Conservation (phyloP, 306 rosid genomes). For the Rubus parviflorus region DNA sequence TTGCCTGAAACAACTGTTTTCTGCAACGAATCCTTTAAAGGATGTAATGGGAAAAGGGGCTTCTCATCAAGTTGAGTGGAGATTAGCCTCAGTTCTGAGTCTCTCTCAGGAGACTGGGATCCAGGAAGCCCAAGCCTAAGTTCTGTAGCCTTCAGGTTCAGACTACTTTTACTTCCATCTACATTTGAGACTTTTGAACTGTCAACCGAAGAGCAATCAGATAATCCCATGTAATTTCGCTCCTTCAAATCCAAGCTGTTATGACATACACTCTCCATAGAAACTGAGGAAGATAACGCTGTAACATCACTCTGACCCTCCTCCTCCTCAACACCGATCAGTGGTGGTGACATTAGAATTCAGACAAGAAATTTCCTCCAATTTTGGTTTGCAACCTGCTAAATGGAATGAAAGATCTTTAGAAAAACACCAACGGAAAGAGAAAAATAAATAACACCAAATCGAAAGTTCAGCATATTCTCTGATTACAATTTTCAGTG, state of each 20-base stretch:
- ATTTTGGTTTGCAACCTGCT: constrained; percentile 31
- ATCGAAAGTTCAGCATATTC: constrained; percentile 13
- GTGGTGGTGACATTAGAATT: constrained; percentile 62
- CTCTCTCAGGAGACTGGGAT: constrained; percentile 70
- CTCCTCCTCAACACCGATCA: constrained; percentile 56
- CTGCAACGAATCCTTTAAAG: constrained; percentile 40
- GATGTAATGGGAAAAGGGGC: constrained; percentile 58
- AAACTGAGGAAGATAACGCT: constrained; percentile 55
- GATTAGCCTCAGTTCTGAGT: constrained; percentile 43
- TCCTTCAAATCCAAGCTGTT: constrained; percentile 55
- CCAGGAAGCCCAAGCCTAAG: constrained; percentile 89
- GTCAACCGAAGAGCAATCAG: constrained; percentile 70
- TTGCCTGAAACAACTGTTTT: constrained; percentile 64
- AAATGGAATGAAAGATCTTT: constrained; percentile 7
- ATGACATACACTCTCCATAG: constrained; percentile 45
- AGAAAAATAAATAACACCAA: neutral
- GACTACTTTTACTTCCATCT: constrained; percentile 45
- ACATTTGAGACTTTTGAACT: constrained; percentile 51
- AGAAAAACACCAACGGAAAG: neutral
- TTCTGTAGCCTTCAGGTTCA: constrained; percentile 81
- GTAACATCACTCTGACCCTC: constrained; percentile 65
- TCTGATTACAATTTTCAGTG: constrained; percentile 8
- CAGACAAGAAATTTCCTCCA: constrained; percentile 17
- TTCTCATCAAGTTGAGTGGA: constrained; percentile 64
- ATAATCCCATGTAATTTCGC: constrained; percentile 76